Base-by-base conservation (phyloP, 345 rosid genomes). In the Melastoma malabathricum region DNA sequence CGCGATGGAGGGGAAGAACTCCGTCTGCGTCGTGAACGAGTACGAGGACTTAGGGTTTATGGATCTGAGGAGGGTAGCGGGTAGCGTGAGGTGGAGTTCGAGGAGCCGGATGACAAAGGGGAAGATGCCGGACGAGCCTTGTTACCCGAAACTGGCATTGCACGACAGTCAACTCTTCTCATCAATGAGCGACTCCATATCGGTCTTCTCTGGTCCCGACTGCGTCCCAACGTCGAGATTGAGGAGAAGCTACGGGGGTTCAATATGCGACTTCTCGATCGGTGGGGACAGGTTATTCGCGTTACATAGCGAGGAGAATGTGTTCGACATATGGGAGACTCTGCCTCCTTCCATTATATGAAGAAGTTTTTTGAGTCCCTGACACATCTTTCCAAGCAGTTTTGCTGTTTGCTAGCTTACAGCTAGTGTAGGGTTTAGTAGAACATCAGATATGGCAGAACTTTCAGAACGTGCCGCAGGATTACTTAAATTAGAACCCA, bases 41-140 rank as follows among this genome's bases (percentile, higher is more conserved):
- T 84, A 71, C 17, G 97, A 84, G 63, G 95, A 92, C 73, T 64
- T 92, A 52, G 97, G 98, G 58, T 92, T 92, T 70, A 87, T 92
- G 54, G 97, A 92, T 68, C 22, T 92, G 64, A 82, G 98, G 29
- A 70, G 66, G 59, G 66, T 39, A 13, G 83, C 75, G 14, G 83
- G 84, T 12, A 77, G 88, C 29, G 84, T 88, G 51, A 84, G 95
- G 61, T 90, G 98, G 98, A 84, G 96, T 63, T 90, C 96, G 0
- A 77, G 98, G 43, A 90, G 98, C 56, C 63, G 86, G 47, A 44
- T 87, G 65, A 79, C 74, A 90, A 87, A 83, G 22, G 95, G 98
- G 54, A 79, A 74, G 50, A 78, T 84, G 84, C 83, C 78, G 0
- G 97, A 87, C 0, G 98, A 92, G 67, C 84, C 95, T 25, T 92